These are phyloP conservation scores for Larix kaempferi DNA, from an alignment of 75 land plant genomes.

Conservation along the genomic window DNA sequence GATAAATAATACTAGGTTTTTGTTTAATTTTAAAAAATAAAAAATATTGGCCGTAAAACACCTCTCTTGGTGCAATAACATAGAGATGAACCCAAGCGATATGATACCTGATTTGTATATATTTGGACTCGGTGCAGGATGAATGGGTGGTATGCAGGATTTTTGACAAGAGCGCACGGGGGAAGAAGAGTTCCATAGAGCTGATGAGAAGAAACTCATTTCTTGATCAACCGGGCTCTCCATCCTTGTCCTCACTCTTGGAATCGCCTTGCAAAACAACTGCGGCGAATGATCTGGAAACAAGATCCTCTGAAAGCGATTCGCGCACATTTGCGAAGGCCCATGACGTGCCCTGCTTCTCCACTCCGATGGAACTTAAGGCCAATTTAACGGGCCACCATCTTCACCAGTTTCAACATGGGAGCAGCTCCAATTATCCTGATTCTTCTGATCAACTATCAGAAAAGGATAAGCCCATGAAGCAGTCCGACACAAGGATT, in stretches of 20 bases:
- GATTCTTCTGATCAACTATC: too few species aligned
- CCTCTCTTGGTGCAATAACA: too few species aligned
- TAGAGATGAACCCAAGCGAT: not conserved
- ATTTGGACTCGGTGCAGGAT: slow-evolving; percentile 17
- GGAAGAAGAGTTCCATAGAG: slow-evolving; percentile 16
- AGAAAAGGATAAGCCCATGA: too few species aligned
- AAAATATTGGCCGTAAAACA: too few species aligned
- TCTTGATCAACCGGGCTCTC: not conserved
- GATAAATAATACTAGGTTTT: too few species aligned
- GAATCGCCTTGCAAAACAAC: not conserved
- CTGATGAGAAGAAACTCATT: not conserved
- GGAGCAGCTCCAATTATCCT: not conserved
- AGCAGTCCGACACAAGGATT: too few species aligned
- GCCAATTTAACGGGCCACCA: not conserved
- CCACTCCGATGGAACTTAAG: not conserved
- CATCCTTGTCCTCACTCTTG: slow-evolving; percentile 1
- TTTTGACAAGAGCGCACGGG: slow-evolving; percentile 49
- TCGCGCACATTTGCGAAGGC: not conserved
- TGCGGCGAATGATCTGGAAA: not conserved
- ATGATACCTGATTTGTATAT: too few species aligned
- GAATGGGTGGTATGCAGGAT: slow-evolving; percentile 70
- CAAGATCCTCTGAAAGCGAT: not conserved
- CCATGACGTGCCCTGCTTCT: slow-evolving; percentile 3
- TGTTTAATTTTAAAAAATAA: too few species aligned
- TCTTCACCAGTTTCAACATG: not conserved